Evolutionary conservation across 106 monocot species (phyloP).

Genomic region (Allium fistulosum): DNA sequence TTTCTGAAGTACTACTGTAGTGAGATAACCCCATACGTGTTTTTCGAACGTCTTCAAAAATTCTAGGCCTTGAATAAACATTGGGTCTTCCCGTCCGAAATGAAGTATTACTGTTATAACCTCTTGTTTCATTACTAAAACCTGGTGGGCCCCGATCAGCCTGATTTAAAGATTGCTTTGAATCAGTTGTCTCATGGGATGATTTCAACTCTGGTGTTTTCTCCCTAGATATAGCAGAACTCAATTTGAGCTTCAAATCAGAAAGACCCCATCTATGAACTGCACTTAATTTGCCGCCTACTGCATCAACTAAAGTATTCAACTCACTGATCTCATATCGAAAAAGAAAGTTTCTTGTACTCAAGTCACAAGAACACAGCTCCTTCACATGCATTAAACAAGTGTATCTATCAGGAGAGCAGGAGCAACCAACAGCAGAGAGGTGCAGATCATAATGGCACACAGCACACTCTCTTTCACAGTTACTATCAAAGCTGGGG

Average conservation of each 20-base stretch:
- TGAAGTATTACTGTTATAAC: constrained; percentile 9
- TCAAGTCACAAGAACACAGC: constrained; percentile 65
- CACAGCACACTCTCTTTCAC: constrained; percentile 66
- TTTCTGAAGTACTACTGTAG: too few relatives aligned
- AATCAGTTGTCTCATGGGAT: neutral
- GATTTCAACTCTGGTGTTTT: constrained; percentile 14
- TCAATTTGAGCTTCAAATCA: constrained; percentile 55
- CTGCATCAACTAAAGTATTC: constrained; percentile 63
- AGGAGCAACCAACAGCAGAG: constrained; percentile 67
- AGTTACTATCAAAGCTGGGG: constrained; percentile 45
- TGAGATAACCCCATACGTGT: too few relatives aligned
- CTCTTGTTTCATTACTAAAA: neutral
- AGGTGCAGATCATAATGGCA: constrained; percentile 90
- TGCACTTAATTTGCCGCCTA: constrained; percentile 68
- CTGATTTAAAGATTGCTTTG: neutral
- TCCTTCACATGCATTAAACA: constrained; percentile 75
- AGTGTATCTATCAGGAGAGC: constrained; percentile 65
- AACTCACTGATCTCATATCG: constrained; percentile 78
- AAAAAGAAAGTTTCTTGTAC: constrained; percentile 47
- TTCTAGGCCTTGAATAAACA: too few relatives aligned
- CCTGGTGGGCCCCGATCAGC: constrained; percentile 6
- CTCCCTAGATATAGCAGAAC: constrained; percentile 21
- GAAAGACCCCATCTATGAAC: constrained; percentile 65
- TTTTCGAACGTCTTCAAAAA: too few relatives aligned
- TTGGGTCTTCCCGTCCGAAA: neutral